Percentiles rank a stretch among this genome's conserved stretches.
Conservation (phyloP, 169 alveolate species). For the Eimeria falciformis region DNA sequence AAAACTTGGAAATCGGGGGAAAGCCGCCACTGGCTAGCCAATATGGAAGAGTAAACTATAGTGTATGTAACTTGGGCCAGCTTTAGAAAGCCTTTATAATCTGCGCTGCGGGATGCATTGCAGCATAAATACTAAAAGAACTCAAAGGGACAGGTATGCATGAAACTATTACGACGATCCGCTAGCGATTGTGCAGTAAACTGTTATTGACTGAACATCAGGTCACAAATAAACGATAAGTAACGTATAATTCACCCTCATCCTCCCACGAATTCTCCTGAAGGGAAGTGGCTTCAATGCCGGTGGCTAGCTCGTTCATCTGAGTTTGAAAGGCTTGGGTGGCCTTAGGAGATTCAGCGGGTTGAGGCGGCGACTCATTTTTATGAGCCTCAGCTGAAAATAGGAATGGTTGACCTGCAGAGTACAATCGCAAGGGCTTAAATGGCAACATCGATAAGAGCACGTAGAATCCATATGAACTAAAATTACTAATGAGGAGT, state of each 20-base stretch:
- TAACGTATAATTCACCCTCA: not conserved
- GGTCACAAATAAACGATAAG: not conserved
- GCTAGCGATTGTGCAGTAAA: not conserved
- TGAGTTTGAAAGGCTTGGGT: not conserved
- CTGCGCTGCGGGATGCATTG: no score
- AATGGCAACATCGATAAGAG: not conserved
- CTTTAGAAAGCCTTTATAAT: not conserved
- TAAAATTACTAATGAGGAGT: not conserved
- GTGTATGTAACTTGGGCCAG: not conserved
- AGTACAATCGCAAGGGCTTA: not conserved
- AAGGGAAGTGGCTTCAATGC: not conserved
- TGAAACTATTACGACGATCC: not conserved
- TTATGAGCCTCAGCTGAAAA: not conserved
- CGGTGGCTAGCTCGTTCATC: not conserved
- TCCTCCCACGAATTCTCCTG: not conserved
- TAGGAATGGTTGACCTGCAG: slow-evolving; percentile 15
- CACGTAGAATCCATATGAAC: not conserved
- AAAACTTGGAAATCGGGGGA: no score
- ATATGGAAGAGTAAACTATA: no score
- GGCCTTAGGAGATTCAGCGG: not conserved
- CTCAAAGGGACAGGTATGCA: not conserved
- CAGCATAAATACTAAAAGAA: no score
- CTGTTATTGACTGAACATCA: not conserved
- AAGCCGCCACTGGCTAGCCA: no score
- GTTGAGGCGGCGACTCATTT: not conserved